These are phyloP conservation scores for Fusarium pseudograminearum DNA, from an alignment of 2,329 filamentous ascomycete genomes.

Conservation along the genomic window DNA sequence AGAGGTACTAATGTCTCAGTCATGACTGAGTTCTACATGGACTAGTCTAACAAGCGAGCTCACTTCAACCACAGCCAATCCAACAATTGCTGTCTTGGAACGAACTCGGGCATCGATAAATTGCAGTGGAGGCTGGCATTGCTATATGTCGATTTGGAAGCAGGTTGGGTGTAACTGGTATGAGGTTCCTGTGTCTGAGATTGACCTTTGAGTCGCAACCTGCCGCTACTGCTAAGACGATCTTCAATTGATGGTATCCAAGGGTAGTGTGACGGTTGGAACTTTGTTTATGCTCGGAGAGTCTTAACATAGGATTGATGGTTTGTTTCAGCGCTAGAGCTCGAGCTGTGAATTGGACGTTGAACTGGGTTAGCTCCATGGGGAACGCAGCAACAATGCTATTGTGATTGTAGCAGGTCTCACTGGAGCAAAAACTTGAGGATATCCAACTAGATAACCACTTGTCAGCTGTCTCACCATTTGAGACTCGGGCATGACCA, in stretches of 20 bases:
- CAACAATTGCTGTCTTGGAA: background rate
- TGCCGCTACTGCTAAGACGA: background rate
- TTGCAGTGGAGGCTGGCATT: background rate
- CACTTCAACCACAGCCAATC: background rate
- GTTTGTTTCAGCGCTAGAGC: background rate
- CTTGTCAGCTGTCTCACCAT: too few species aligned
- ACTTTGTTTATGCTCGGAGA: background rate
- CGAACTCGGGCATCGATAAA: background rate
- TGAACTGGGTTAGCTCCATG: too few species aligned
- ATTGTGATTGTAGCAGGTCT: too few species aligned
- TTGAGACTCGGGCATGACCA: too few species aligned
- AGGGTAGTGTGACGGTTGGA: accelerated
- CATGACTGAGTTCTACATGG: conserved; percentile 6
- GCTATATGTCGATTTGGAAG: background rate
- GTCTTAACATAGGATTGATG: background rate
- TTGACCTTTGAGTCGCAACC: background rate
- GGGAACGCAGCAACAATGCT: too few species aligned
- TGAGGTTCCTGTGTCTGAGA: background rate
- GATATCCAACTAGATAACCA: too few species aligned
- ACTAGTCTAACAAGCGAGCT: background rate
- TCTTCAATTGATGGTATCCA: accelerated
- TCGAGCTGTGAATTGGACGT: accelerated
- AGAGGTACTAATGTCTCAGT: background rate
- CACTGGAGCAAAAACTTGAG: too few species aligned
- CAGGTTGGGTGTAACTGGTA: background rate